These are phyloP conservation scores for Protea cynaroides DNA, from an alignment of 164 flowering plant species.

Conservation along the genomic window DNA sequence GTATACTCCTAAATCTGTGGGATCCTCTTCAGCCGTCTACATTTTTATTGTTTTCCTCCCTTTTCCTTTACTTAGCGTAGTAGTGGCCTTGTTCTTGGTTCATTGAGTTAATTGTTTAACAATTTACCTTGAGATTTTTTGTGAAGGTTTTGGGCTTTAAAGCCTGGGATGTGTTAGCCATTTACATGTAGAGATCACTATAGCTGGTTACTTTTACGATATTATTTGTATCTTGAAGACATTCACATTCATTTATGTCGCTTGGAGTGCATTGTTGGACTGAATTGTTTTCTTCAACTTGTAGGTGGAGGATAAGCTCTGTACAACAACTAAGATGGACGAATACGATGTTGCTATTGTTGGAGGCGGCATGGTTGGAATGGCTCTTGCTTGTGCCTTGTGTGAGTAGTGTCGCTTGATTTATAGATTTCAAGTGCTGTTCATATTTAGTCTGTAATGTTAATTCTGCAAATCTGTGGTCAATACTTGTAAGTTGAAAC, in stretches of 20 bases:
- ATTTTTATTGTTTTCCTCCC: neutral
- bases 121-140: neutral
- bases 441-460: neutral
- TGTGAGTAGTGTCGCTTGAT: slow-evolving; percentile 37
- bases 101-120: no score
- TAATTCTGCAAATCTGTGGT: no score
- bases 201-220: neutral
- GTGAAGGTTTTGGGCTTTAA: neutral
- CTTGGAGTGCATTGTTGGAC: neutral
- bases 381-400: slow-evolving; percentile 88
- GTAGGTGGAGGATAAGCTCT: slow-evolving; percentile 30
- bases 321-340: slow-evolving; percentile 13
- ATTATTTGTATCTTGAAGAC: neutral
- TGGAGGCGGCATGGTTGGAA: slow-evolving; percentile 99
- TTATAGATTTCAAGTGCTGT: slow-evolving; percentile 2
- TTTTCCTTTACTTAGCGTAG: neutral
- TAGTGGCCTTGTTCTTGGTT: no score
- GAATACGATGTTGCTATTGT: slow-evolving; percentile 84
- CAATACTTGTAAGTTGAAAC: no score
- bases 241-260: slow-evolving; percentile 6
- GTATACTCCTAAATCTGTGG: no score
- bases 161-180: neutral
- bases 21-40: neutral
- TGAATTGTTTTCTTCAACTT: slow-evolving; percentile 6
- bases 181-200: neutral